Base-by-base conservation (phyloP, 2,329 filamentous ascomycete genomes). In the Talaromyces albobiverticillius region DNA sequence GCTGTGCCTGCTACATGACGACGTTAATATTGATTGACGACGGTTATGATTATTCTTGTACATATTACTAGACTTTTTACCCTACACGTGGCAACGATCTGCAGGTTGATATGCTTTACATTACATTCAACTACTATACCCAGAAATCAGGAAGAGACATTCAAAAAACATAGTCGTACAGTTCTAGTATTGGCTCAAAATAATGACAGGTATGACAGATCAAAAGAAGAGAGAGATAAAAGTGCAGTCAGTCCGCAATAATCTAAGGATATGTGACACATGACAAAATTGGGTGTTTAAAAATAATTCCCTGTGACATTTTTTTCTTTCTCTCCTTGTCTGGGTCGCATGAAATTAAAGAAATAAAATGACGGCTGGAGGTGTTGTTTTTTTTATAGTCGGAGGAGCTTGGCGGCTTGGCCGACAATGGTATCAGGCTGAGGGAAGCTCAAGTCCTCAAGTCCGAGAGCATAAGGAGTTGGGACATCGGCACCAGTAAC, bases 401-500 rank as follows among this genome's bases (percentile, higher is more conserved):
- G 83, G 69, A 99, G 81, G 65, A 97, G 80, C 85, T 96, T 97
- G 64, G 87, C 90, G 53, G 88, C 88, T 72, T 94, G 93, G 65
- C 88, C 80, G 73, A 90, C 87, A 69, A 99, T 96, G 65, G 95
- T 81, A 61, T 86, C 75, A 79, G 96, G 90, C 63, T 87, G 89
- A 48, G 94, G 94, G 87, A 99, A 99, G 67, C 82, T 82, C 90
- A 99, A 88, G 77, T 94, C 86, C 82, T 99, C 94, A 55, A 99
- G 83, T 72, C 90, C 89, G 75, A 87, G 81, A 56, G 94, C 93
- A 71, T 99, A 97, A 34, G 94, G 94, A 7, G 94, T 99, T 47
- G 94, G 94, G 11, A 99, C 94, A 74, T 99, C 94, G 61, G 94
- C 93, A 72, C 94, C 94, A 56, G 94, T 97, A 67, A 99, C 86